Evolutionary conservation across 2,329 filamentous ascomycete genomes (phyloP).

Genomic region (Xylariaceae sp.): DNA sequence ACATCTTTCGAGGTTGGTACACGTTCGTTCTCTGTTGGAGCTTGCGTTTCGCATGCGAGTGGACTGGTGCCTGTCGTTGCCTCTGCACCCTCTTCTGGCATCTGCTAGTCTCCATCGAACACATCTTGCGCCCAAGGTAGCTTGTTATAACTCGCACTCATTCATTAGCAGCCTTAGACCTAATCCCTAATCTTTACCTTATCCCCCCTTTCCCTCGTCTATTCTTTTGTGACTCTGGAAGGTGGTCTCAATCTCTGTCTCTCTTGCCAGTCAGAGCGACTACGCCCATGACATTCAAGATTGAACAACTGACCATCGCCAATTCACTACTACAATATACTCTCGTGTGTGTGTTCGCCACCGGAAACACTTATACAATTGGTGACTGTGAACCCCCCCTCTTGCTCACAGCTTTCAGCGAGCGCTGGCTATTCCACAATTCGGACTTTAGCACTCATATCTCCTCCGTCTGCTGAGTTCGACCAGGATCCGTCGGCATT

Average conservation of each 20-base stretch:
- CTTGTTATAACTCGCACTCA: too few species aligned
- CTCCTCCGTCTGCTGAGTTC: constrained; percentile 3
- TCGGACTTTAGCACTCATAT: constrained; percentile 15
- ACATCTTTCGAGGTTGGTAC: constrained; percentile 6
- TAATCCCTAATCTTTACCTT: neutral
- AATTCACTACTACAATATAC: too few species aligned
- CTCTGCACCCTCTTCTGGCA: neutral
- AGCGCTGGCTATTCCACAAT: neutral
- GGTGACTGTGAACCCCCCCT: neutral
- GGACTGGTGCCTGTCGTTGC: constrained; percentile 7
- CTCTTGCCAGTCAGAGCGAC: too few species aligned
- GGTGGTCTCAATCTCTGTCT: too few species aligned
- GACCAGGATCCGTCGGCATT: neutral
- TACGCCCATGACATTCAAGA: too few species aligned
- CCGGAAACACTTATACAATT: neutral
- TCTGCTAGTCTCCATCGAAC: neutral
- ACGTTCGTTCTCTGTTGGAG: neutral
- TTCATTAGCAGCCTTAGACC: constrained; percentile 3
- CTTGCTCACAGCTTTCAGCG: neutral
- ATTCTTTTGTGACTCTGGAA: too few species aligned
- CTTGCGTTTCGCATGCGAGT: constrained; percentile 2
- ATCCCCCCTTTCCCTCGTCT: constrained; percentile 2
- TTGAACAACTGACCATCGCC: too few species aligned
- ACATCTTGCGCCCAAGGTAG: too few species aligned
- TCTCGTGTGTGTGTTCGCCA: too few species aligned